Base-by-base conservation (phyloP, 139 green algal genomes). In the Diplosphaera chodatii region DNA sequence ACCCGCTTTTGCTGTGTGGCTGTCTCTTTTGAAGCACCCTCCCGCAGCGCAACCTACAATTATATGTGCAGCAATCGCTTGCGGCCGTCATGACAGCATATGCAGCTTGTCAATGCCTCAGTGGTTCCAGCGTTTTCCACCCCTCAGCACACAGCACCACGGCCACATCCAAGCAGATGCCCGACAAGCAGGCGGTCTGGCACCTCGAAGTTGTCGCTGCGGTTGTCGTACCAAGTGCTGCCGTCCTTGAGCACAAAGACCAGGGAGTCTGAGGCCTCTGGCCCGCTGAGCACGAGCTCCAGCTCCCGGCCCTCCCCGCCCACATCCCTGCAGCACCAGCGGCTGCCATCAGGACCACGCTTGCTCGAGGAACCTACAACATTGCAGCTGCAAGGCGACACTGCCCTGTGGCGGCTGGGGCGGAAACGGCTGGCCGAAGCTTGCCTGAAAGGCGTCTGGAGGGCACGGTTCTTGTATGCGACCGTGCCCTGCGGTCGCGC, bases 201-300 rank as follows among this genome's bases (percentile, higher is more conserved):
- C 34, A 96, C 70, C n/a, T 87, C 79, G 82, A 96, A 98, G 86
- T 98, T 98, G 69, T 67, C 77, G 67, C 85, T 85, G 37, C 89
- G 82, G 69, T 87, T 73, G 78, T 97, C 92, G 66, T 90, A 92
- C 37, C 73, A 66, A 22, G 84, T 94, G 15, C 78, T 77, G 18
- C 86, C 84, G 55, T 98, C 92, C 83, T 98, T 98, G 23, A 98
- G 55, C 40, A 98, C 95, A 82, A 98, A 98, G 77, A 96, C 94
- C 28, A 97, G 75, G 41, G 81, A 83, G 66, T 95, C 89, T 0
- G 85, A 93, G 5, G 79, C 82, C 77, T 96, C 90, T 3, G 87
- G 79, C 18, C 82, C 82, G 0, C 64, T 13, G 16, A 97, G 87
- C 32, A 69, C 22, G 4, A 80, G 29, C 29, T 71, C 55, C 23